These are phyloP conservation scores for Debaryomyces singareniensis DNA, from an alignment of 1,139 yeast species.

Conservation along the genomic window DNA sequence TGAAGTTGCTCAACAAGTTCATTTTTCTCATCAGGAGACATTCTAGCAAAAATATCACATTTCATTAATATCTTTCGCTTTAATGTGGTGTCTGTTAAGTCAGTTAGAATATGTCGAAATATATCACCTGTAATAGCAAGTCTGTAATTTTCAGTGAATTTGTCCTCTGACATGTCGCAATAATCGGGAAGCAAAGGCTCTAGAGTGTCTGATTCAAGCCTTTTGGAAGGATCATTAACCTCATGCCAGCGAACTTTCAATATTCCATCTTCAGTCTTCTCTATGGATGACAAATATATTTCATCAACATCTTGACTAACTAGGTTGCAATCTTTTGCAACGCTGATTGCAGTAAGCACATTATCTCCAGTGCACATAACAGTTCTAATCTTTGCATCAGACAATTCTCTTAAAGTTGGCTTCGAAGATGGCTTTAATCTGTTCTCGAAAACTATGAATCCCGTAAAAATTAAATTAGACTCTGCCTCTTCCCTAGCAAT, in stretches of 20 bases:
- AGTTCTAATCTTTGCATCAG: slow-evolving; percentile 66
- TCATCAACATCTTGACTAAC: slow-evolving; percentile 35
- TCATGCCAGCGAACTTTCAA: slow-evolving; percentile 58
- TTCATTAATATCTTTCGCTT: slow-evolving; percentile 61
- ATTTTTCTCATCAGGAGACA: slow-evolving; percentile 99
- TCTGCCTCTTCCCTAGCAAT: slow-evolving; percentile 57
- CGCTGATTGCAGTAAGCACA: slow-evolving; percentile 88
- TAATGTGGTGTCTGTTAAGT: slow-evolving; percentile 31
- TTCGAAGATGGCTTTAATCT: slow-evolving; percentile 69
- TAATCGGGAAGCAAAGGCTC: slow-evolving; percentile 33
- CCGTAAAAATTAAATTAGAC: slow-evolving; percentile 61
- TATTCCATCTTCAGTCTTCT: slow-evolving; percentile 24
- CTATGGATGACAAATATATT: slow-evolving; percentile 68
- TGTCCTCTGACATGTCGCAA: slow-evolving; percentile 53
- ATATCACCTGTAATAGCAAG: slow-evolving; percentile 91
- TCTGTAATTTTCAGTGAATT: slow-evolving; percentile 31
- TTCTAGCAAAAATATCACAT: slow-evolving; percentile 81
- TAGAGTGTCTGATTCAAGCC: slow-evolving; percentile 59
- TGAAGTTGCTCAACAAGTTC: slow-evolving; percentile 88
- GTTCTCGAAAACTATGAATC: slow-evolving; percentile 90
- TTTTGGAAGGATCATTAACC: slow-evolving; percentile 45
- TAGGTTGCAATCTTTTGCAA: slow-evolving; percentile 77
- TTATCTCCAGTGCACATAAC: slow-evolving; percentile 98
- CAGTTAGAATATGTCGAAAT: slow-evolving; percentile 68
- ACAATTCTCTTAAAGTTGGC: slow-evolving; percentile 52